Percentiles rank a stretch among this genome's conserved stretches.
Conservation (phyloP, 345 rosid genomes). For the Brassica napus region DNA sequence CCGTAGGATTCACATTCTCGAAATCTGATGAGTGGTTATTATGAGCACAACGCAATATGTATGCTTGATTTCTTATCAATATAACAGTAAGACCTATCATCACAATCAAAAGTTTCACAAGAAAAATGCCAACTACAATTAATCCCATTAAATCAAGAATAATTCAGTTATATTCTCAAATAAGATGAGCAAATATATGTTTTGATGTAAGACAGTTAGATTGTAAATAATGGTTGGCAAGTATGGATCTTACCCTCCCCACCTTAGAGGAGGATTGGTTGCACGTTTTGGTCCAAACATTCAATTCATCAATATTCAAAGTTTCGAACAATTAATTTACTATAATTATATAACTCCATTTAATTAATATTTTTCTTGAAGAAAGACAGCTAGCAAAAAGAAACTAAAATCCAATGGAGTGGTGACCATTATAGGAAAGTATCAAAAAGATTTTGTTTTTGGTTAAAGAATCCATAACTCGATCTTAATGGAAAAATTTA, state of each 20-base stretch:
- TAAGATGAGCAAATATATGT: neutral
- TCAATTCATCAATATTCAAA: neutral
- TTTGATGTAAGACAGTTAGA: neutral
- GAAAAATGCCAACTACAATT: neutral
- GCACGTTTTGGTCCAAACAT: slow-evolving; percentile 34
- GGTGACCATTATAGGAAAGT: neutral
- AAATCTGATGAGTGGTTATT: neutral
- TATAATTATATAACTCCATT: neutral
- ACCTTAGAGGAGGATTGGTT: slow-evolving; percentile 28
- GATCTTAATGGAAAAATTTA: neutral
- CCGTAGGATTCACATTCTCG: neutral
- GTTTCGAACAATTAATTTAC: neutral
- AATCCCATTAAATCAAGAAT: neutral
- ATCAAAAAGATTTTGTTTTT: neutral
- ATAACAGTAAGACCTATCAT: neutral
- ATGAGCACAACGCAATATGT: too few species aligned
- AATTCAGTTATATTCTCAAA: neutral
- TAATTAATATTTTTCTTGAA: neutral
- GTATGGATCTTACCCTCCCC: slow-evolving; percentile 2
- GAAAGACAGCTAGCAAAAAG: neutral
- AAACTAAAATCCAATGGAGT: neutral
- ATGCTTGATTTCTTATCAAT: neutral
- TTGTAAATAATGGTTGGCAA: slow-evolving; percentile 29
- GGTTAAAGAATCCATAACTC: neutral
- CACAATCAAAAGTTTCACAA: neutral